These are phyloP conservation scores for Nicotiana rustica DNA, from an alignment of 305 asterid genomes.

Conservation along the genomic window DNA sequence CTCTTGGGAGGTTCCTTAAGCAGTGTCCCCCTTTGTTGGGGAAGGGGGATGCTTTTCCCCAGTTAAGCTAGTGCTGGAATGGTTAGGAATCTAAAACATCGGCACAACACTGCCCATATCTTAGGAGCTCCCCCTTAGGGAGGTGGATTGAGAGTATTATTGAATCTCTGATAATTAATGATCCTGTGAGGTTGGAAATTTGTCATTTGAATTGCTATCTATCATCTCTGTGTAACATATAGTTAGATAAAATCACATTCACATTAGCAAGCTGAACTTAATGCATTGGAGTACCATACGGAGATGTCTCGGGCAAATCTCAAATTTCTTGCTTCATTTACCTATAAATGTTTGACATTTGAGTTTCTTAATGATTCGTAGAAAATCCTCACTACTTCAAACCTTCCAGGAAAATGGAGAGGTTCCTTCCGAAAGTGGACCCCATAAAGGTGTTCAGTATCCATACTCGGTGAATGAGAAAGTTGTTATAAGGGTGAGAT, in stretches of 20 bases:
- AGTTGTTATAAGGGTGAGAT: slow-evolving; percentile 82
- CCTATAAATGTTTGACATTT: slow-evolving; percentile 7
- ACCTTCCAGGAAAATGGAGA: slow-evolving; percentile 82
- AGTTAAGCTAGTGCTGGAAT: background rate
- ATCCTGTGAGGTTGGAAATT: background rate
- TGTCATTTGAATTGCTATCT: background rate
- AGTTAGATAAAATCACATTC: background rate
- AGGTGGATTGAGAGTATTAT: background rate
- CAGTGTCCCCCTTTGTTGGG: background rate
- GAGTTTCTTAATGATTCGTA: slow-evolving; percentile 32
- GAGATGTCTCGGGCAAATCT: background rate
- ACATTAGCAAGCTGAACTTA: background rate
- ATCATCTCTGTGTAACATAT: background rate
- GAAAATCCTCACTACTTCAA: slow-evolving; percentile 37
- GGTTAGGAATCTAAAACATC: background rate
- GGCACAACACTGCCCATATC: background rate
- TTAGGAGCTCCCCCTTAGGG: background rate
- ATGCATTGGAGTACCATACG: background rate
- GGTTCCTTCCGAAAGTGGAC: slow-evolving; percentile 68
- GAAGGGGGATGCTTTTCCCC: background rate
- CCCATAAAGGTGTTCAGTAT: slow-evolving; percentile 71
- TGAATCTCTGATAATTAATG: background rate
- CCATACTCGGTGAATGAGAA: slow-evolving; percentile 94
- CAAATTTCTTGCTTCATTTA: slow-evolving; percentile 22
- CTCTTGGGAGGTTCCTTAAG: background rate